Evolutionary conservation across 1,284 basidiomycete genomes (phyloP).

Genomic region (Trichosporon sp.): DNA sequence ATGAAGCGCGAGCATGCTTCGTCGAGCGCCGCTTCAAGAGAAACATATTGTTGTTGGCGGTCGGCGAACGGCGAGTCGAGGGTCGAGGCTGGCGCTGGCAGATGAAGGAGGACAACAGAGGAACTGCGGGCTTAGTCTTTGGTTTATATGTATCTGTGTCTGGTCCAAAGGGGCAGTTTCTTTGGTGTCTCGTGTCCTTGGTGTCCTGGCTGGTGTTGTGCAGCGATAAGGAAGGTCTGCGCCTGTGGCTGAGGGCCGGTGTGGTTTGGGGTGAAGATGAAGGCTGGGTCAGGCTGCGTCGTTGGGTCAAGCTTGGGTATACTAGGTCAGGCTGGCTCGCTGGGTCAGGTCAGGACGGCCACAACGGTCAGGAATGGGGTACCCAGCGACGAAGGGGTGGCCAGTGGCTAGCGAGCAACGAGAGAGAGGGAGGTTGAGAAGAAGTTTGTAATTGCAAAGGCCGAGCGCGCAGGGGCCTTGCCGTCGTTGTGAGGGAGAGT

Average conservation of each 20-base stretch:
- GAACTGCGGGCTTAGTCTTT: not conserved
- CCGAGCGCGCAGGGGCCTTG: not conserved
- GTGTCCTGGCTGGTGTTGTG: too few species aligned
- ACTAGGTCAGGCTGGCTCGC: not conserved
- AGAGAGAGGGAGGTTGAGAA: too few species aligned
- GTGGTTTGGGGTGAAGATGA: not conserved
- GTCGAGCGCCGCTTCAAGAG: not conserved
- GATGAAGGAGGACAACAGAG: not conserved
- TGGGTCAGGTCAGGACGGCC: not conserved
- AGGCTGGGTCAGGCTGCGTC: not conserved
- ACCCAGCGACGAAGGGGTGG: not conserved
- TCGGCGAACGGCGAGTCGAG: too few species aligned
- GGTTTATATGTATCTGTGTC: not conserved
- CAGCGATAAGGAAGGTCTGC: too few species aligned
- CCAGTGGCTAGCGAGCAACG: too few species aligned
- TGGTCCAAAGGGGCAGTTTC: not conserved
- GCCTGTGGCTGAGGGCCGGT: too few species aligned
- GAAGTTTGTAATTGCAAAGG: too few species aligned
- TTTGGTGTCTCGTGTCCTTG: not conserved
- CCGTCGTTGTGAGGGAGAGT: too few species aligned
- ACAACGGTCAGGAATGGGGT: not conserved
- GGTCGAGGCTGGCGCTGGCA: too few species aligned
- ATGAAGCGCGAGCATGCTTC: not conserved
- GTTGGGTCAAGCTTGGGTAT: not conserved
- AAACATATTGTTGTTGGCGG: not conserved